A percentile compares a stretch with the other conserved stretches of the same genome.
These are phyloP conservation scores for Arthrobotrys sphaeroides DNA, from an alignment of 2,329 filamentous ascomycete species.

Conservation along the genomic window DNA sequence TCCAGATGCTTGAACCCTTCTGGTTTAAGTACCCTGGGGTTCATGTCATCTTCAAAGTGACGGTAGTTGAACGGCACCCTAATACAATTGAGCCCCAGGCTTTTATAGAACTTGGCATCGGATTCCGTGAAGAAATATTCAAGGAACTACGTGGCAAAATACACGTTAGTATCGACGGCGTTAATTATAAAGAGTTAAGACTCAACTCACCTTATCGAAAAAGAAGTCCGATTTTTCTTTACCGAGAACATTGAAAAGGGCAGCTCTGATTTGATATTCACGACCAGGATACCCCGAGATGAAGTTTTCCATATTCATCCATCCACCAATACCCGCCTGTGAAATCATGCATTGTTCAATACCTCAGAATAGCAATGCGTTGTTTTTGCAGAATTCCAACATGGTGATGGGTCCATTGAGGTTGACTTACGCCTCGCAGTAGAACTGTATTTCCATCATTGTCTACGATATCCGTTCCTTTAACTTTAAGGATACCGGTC, in stretches of 20 bases:
- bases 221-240: slow-evolving; percentile 70
- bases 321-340: slow-evolving; percentile 60
- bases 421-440: slow-evolving; percentile 62
- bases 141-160: slow-evolving; percentile 59
- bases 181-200: neutral
- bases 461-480: slow-evolving; percentile 64
- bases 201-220: slow-evolving; percentile 65
- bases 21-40: slow-evolving; percentile 64
- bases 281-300: slow-evolving; percentile 72
- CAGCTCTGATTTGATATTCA: slow-evolving; percentile 68
- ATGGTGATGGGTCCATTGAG: neutral
- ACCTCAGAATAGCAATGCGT: neutral
- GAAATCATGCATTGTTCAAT: neutral
- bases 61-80: slow-evolving; percentile 71
- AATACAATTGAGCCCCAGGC: slow-evolving; percentile 68
- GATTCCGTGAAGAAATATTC: slow-evolving; percentile 70
- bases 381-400: slow-evolving; percentile 54
- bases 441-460: slow-evolving; percentile 63
- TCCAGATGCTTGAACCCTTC: slow-evolving; percentile 66
- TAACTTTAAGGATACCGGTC: slow-evolving; percentile 62
- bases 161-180: neutral
- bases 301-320: slow-evolving; percentile 69
- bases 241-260: slow-evolving; percentile 67
- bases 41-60: slow-evolving; percentile 67
- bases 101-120: slow-evolving; percentile 70